Conservation (phyloP, 2,329 filamentous ascomycete species). For the Akanthomyces lecanii region DNA sequence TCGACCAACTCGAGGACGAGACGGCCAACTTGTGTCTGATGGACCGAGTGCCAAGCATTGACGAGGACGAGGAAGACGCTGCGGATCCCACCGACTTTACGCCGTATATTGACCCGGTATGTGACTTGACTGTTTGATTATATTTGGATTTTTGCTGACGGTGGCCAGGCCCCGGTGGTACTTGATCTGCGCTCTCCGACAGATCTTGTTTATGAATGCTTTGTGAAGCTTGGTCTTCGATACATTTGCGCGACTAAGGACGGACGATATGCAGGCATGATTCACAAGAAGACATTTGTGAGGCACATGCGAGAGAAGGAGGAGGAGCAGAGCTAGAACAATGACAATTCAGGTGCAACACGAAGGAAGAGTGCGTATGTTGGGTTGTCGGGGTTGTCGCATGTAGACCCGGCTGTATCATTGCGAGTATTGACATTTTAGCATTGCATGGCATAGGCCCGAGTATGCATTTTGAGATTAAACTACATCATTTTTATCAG, state of each 20-base stretch:
- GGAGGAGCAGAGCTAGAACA: conserved; percentile 36
- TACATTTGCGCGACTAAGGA: conserved; percentile 88
- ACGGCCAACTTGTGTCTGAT: conserved; percentile 74
- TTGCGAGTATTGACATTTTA: conserved; percentile 4
- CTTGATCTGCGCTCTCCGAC: conserved; percentile 87
- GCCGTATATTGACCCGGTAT: conserved; percentile 79
- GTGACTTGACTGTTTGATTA: conserved; percentile 25
- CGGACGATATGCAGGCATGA: conserved; percentile 83
- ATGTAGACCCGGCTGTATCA: not conserved
- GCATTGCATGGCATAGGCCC: conserved; percentile 11
- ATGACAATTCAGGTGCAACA: not conserved
- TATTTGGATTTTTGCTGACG: conserved; percentile 16
- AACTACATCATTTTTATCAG: not conserved
- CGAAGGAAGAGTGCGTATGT: too few relatives aligned
- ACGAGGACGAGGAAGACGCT: conserved; percentile 58
- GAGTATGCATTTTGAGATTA: not conserved
- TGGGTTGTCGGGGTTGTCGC: not conserved
- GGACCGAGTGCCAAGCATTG: conserved; percentile 60
- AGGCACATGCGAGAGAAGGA: conserved; percentile 87
- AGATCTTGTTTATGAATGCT: conserved; percentile 94
- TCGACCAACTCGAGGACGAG: conserved; percentile 80
- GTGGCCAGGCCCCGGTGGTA: conserved; percentile 68
- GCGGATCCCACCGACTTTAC: conserved; percentile 79
- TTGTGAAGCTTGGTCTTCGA: conserved; percentile 85
- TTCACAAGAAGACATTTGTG: conserved; percentile 96